Conservation (phyloP, 805 yeast species). For the Debaryomyces prosopidis region DNA sequence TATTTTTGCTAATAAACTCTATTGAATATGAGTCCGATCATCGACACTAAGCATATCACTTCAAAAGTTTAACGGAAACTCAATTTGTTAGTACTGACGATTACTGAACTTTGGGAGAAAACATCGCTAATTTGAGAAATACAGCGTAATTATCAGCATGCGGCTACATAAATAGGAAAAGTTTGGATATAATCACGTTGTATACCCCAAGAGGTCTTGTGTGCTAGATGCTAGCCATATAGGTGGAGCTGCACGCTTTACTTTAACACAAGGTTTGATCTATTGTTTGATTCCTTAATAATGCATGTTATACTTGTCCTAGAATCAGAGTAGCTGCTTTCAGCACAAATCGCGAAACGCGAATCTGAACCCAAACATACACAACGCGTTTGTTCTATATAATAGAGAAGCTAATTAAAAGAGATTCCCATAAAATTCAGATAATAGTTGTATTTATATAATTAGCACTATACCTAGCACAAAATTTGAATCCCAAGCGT, state of each 20-base stretch:
- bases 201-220: too few relatives aligned
- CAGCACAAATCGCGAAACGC: slow-evolving; percentile 3
- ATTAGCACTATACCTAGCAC: not conserved
- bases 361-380: not conserved
- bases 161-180: too few relatives aligned
- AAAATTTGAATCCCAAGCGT: too few relatives aligned
- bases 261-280: too few relatives aligned
- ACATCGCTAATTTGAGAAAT: not conserved
- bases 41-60: too few relatives aligned
- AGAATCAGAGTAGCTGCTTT: not conserved
- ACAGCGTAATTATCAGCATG: not conserved
- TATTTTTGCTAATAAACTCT: too few relatives aligned
- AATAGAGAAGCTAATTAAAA: not conserved
- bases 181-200: too few relatives aligned
- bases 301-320: too few relatives aligned
- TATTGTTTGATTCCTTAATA: too few relatives aligned
- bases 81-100: not conserved
- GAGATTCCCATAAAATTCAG: slow-evolving; percentile 1
- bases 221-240: too few relatives aligned
- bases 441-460: not conserved
- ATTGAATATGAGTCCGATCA: too few relatives aligned
- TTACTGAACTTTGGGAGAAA: not conserved
- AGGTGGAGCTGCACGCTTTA: too few relatives aligned
- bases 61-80: not conserved
- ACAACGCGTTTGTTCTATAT: slow-evolving; percentile 1